Percentiles rank a stretch among this genome's conserved stretches.
Conservation (phyloP, 441 rosid species). For the Capsella rubella region DNA sequence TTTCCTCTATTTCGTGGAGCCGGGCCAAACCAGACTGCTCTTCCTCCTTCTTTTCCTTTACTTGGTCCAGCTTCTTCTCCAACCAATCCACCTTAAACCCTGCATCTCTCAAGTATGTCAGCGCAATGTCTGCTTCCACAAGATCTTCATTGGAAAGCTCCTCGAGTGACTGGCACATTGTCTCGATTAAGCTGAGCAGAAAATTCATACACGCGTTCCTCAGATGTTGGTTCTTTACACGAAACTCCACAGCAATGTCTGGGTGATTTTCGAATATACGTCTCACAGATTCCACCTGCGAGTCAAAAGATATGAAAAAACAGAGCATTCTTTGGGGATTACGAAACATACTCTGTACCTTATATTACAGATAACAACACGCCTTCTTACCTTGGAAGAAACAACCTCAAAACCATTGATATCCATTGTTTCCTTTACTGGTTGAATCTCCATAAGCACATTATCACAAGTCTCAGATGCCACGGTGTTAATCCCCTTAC, state of each 20-base stretch:
- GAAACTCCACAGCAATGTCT: neutral
- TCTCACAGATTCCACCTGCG: neutral
- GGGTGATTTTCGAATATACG: neutral
- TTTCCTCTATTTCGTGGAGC: neutral
- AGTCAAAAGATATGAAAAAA: neutral
- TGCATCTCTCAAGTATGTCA: neutral
- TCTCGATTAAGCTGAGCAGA: neutral
- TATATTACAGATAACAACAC: neutral
- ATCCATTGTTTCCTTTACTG: neutral
- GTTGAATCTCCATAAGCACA: neutral
- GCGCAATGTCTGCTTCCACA: neutral
- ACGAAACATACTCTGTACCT: neutral
- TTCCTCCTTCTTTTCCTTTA: neutral
- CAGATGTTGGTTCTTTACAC: neutral
- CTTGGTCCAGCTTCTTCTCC: constrained; percentile 4
- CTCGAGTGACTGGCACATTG: neutral
- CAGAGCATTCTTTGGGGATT: neutral
- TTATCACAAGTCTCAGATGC: neutral
- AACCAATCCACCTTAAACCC: neutral
- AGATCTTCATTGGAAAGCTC: constrained; percentile 1
- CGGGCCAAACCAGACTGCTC: neutral
- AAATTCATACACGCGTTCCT: neutral
- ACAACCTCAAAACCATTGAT: constrained; percentile 32
- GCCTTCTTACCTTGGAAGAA: constrained; percentile 9
- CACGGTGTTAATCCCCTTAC: neutral